A percentile compares a stretch with the other conserved stretches of the same genome.
phyloP scores from a whole-genome alignment of 2,329 filamentous ascomycete genomes.

The Endoconidiophora polonica region DNA sequence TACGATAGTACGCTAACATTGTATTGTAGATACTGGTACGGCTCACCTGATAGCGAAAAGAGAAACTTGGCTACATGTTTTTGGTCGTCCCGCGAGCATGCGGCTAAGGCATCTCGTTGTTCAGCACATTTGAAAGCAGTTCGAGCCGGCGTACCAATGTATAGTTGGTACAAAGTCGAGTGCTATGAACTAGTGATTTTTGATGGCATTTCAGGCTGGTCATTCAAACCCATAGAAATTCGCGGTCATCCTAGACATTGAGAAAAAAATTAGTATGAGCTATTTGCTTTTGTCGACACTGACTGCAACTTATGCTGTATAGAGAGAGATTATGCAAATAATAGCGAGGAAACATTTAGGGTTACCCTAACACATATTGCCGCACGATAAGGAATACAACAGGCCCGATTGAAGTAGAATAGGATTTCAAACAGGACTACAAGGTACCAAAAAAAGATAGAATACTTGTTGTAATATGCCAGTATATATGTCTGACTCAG shows the following conservation, averaged over 20 bases:
- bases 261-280: background rate
- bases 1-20: constrained; percentile 1
- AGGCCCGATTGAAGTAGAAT: too few species aligned
- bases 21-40: constrained; percentile 67
- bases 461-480: too few species aligned
- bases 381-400: too few species aligned
- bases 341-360: background rate
- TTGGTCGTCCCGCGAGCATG: constrained; percentile 45
- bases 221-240: constrained; percentile 4
- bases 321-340: background rate
- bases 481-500: too few species aligned
- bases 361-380: too few species aligned
- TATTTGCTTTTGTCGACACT: too few species aligned
- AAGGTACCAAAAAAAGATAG: too few species aligned
- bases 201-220: background rate
- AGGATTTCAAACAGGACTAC: too few species aligned
- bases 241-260: constrained; percentile 2
- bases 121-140: constrained; percentile 48
- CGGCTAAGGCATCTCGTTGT: constrained; percentile 40
- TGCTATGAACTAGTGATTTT: constrained; percentile 38
- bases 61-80: constrained; percentile 70
- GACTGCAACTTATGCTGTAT: too few species aligned
- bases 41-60: constrained; percentile 48
- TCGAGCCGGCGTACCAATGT: constrained; percentile 45
- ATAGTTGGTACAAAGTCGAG: constrained; percentile 52